Evolutionary conservation across 2,329 filamentous ascomycete species (phyloP), one percentile per base, ranked within the genome.

Genomic region (Didymella segeticola): DNA sequence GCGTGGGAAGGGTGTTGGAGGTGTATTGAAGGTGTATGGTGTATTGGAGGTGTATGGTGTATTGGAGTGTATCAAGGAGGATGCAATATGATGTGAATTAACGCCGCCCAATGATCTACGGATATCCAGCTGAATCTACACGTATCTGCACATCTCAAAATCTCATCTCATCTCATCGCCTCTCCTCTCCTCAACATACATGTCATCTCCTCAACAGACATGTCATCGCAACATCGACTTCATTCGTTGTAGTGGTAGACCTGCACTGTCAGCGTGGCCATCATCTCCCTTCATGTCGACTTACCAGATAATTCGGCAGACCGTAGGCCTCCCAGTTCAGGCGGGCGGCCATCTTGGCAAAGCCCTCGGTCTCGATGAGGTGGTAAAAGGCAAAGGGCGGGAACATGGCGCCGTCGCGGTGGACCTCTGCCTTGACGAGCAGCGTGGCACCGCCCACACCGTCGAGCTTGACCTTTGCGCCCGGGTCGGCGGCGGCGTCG

Each of bases 381-480:
- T 99, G 89, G 73, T 97, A 98, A 72, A 99, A 99, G 3, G 93
- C 78, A 72, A 99, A 99, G 0, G 95, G 86, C 15, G 95, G 95
- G 78, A 99, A 99, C 93, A 98, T 99, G 72, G 95, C 93, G 17
- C 95, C 95, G 70, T 99, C 95, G 22, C 95, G 86, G 74, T 99
- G 95, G 20, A 99, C 95, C 55, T 98, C 93, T 1, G 93, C 95
- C 79, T 96, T 97, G 56, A 99, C 95, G 68, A 99, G 79, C 60
- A 99, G 79, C 1, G 93, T 90, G 1, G 93, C 96, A 29, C 95
- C 95, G 49, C 95, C 95, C 3, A 99, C 95, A 43, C 95, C 95
- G 72, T 99, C 95, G 8, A 99, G 82, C 36, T 87, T 82, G 45
- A 97, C 84, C 69, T 90, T 86, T 29, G 82, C 76, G 43, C 84